Conservation (phyloP, 257 asterid species). For the Fraxinus anomala region DNA sequence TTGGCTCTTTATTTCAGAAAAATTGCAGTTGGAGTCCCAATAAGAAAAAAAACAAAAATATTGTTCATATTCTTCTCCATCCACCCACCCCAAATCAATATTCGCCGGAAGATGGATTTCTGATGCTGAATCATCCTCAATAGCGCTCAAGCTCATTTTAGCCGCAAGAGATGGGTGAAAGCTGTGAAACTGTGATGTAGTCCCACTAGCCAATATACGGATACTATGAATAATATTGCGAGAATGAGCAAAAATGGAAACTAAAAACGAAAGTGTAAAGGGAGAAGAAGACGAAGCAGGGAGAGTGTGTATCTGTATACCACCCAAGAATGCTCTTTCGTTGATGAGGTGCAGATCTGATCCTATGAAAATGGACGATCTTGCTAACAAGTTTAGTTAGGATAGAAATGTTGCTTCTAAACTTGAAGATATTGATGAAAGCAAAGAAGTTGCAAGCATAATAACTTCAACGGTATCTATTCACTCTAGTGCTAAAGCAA, state of each 20-base stretch:
- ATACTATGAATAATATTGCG: constrained; percentile 63
- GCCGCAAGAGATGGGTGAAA: constrained; percentile 55
- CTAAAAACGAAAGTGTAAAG: constrained; percentile 56
- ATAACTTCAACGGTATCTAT: constrained; percentile 83
- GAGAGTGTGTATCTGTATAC: constrained; percentile 76
- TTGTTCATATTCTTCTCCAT: too few species aligned
- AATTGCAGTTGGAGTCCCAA: too few species aligned
- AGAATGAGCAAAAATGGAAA: constrained; percentile 71
- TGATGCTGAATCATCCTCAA: too few species aligned
- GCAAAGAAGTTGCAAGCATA: constrained; percentile 9
- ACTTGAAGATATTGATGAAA: constrained; percentile 21
- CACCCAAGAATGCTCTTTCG: constrained; percentile 88
- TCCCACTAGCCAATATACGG: constrained; percentile 84
- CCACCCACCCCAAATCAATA: too few species aligned
- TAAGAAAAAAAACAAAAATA: too few species aligned
- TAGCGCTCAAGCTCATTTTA: constrained; percentile 22
- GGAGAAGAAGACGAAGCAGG: constrained; percentile 42
- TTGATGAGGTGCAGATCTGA: constrained; percentile 97
- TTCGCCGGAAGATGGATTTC: too few species aligned
- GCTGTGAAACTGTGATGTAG: constrained; percentile 49
- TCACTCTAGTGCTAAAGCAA: constrained; percentile 94
- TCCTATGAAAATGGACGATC: constrained; percentile 86
- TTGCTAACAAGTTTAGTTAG: constrained; percentile 53
- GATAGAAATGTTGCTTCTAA: constrained; percentile 43
- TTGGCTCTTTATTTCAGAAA: too few species aligned